These are phyloP conservation scores for Nicotiana obtusifolia DNA, from an alignment of 257 asterid species.

Conservation along the genomic window DNA sequence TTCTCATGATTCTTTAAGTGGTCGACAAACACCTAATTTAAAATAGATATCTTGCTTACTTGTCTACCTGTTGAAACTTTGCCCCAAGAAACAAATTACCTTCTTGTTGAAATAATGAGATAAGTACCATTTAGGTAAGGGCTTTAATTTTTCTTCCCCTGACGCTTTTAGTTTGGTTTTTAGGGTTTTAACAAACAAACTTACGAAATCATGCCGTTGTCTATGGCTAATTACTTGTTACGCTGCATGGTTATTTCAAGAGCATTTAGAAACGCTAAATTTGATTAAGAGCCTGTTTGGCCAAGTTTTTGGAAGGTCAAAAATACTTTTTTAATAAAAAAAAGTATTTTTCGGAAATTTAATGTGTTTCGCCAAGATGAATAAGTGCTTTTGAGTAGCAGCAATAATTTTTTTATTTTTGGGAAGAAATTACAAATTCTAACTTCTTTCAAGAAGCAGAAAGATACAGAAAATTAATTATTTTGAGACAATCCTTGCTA, in stretches of 20 bases:
- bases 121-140: background rate
- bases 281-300: background rate
- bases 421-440: no score
- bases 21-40: no score
- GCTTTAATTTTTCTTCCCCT: background rate
- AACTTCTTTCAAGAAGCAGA: no score
- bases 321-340: no score
- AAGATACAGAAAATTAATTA: no score
- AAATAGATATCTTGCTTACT: no score
- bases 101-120: background rate
- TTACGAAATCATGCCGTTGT: background rate
- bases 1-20: no score
- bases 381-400: no score
- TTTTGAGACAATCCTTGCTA: no score
- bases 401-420: no score
- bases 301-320: background rate
- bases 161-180: background rate
- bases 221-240: background rate
- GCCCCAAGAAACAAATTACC: background rate
- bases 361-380: no score
- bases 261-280: background rate
- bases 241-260: background rate
- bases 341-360: no score
- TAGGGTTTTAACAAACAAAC: background rate
- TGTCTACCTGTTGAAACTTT: background rate